Evolutionary conservation across 805 yeast species (phyloP).

Genomic region (Sugiyamaella valdiviana): DNA sequence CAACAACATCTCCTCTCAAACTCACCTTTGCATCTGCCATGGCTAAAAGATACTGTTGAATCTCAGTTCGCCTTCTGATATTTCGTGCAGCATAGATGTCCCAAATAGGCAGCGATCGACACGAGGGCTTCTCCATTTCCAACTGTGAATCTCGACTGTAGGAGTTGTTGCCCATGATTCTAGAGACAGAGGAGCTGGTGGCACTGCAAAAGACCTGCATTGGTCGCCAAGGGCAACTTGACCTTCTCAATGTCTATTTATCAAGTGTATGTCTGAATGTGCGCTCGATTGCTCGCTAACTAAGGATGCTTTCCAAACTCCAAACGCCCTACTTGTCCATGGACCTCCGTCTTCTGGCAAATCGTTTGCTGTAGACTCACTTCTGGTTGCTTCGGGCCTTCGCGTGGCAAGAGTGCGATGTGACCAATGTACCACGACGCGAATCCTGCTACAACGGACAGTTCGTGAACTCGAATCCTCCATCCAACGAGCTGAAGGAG

Average conservation of each 20-base stretch:
- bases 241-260: constrained; percentile 17
- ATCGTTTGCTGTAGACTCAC: constrained; percentile 33
- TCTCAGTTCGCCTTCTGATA: not conserved
- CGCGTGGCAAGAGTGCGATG: constrained; percentile 38
- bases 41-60: not conserved
- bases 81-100: not conserved
- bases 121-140: not conserved
- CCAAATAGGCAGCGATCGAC: not conserved
- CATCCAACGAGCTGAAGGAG: not conserved
- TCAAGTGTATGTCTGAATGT: constrained; percentile 10
- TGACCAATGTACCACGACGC: constrained; percentile 44
- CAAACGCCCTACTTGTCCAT: constrained; percentile 39
- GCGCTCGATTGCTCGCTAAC: not conserved
- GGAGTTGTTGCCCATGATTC: not conserved
- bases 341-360: constrained; percentile 49
- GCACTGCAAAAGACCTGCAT: not conserved
- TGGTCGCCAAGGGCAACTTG: constrained; percentile 19
- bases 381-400: constrained; percentile 28
- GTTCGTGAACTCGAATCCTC: constrained; percentile 23
- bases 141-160: no score
- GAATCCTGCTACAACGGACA: constrained; percentile 44
- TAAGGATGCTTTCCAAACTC: constrained; percentile 18
- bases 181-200: not conserved
- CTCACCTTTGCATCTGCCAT: not conserved
- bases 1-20: no score